Conservation (phyloP, 352 stramenopile species). For the Phytophthora parvispora region DNA sequence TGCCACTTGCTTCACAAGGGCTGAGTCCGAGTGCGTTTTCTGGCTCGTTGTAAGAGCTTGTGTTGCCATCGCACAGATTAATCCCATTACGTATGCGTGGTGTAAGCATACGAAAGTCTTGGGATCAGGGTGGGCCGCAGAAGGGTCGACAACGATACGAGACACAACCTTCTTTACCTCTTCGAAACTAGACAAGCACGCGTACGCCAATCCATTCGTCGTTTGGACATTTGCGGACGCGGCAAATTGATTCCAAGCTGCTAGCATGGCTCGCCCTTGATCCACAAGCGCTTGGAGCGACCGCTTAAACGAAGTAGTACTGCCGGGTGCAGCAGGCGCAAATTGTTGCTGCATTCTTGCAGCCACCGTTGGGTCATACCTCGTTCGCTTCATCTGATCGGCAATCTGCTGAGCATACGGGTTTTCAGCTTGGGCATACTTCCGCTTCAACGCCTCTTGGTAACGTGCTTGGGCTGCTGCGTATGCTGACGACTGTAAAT, state of each 20-base stretch:
- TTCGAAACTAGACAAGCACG: constrained; percentile 82
- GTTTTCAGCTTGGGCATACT: constrained; percentile 35
- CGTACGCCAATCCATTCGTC: constrained; percentile 67
- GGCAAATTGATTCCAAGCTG: constrained; percentile 83
- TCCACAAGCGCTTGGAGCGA: constrained; percentile 76
- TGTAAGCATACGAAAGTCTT: constrained; percentile 86
- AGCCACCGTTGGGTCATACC: constrained; percentile 22
- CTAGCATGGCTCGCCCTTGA: constrained; percentile 73
- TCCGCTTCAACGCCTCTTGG: constrained; percentile 50
- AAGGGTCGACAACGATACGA: constrained; percentile 67
- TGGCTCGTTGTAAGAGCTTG: constrained; percentile 79
- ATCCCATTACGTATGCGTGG: constrained; percentile 80
- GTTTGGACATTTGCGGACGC: constrained; percentile 54
- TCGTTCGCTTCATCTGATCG: constrained; percentile 48
- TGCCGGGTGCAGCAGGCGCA: constrained; percentile 12
- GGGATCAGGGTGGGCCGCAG: constrained; percentile 46
- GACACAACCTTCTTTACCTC: constrained; percentile 82
- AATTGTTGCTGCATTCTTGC: constrained; percentile 31
- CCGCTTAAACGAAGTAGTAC: constrained; percentile 52
- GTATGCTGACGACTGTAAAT: constrained; percentile 34
- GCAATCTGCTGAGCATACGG: constrained; percentile 29
- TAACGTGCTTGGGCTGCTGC: constrained; percentile 33
- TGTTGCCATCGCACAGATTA: constrained; percentile 83
- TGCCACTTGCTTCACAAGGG: constrained; percentile 73
- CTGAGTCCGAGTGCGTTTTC: constrained; percentile 65